phyloP scores from a whole-genome alignment of 768 basidiomycete species.

The Hypholoma sublateritium region DNA sequence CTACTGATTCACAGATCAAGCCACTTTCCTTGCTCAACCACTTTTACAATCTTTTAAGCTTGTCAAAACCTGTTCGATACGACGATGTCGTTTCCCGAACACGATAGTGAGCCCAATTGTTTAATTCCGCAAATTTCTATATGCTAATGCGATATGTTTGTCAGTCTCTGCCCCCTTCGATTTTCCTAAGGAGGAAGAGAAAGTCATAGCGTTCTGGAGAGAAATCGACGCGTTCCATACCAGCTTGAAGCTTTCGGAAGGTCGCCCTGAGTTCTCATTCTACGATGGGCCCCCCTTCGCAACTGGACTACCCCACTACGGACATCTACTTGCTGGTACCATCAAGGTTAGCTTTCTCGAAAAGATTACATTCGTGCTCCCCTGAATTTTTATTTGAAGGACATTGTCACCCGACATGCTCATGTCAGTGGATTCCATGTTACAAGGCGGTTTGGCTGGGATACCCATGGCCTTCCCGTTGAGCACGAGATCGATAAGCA shows the following conservation, averaged over 20 bases:
- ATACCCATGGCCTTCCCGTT: constrained; percentile 97
- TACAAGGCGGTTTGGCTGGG: constrained; percentile 95
- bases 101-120: constrained; percentile 64
- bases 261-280: constrained; percentile 88
- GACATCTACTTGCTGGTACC: constrained; percentile 89
- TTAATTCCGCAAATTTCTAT: neutral
- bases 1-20: neutral
- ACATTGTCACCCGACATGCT: constrained; percentile 96
- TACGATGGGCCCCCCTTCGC: constrained; percentile 98
- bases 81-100: constrained; percentile 66
- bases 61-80: neutral
- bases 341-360: constrained; percentile 70
- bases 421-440: constrained; percentile 93
- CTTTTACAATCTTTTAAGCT: neutral
- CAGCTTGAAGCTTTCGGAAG: constrained; percentile 88
- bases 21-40: neutral
- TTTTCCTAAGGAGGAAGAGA: constrained; percentile 87
- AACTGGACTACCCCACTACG: constrained; percentile 95
- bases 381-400: constrained; percentile 47
- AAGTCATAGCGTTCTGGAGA: constrained; percentile 87
- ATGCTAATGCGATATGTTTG: constrained; percentile 1
- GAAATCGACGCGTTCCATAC: constrained; percentile 99
- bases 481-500: constrained; percentile 99
- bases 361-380: neutral
- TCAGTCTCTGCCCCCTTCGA: constrained; percentile 76